Evolutionary conservation across 331 rosid species (phyloP).

Genomic region (Malus hybrid): DNA sequence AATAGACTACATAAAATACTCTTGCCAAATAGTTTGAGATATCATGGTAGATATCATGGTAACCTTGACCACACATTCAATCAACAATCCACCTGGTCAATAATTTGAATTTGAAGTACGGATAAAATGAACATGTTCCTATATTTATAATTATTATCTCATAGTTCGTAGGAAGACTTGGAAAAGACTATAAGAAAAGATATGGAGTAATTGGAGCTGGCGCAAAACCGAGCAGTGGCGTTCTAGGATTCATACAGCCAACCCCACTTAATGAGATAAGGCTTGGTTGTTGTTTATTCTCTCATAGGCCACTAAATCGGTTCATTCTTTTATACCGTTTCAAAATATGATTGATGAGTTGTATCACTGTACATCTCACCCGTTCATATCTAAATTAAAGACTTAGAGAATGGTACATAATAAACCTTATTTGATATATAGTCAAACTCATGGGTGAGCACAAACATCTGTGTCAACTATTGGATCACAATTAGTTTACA

Average conservation of each 20-base stretch:
- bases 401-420: no score
- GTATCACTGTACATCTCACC: neutral
- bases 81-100: neutral
- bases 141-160: neutral
- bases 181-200: no score
- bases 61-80: neutral
- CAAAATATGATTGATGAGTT: neutral
- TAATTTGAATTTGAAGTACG: neutral
- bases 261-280: no score
- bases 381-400: neutral
- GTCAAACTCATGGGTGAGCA: no score
- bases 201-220: no score
- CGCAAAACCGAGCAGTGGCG: no score
- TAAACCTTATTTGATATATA: neutral
- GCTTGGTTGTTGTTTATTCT: no score
- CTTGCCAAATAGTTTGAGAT: neutral
- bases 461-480: no score
- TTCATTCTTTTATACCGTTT: neutral
- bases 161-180: neutral
- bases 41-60: neutral
- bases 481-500: no score
- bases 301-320: neutral
- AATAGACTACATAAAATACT: no score
- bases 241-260: no score
- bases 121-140: neutral